phyloP scores from a whole-genome alignment of 192 early-diverging fungal species.

The Coemansia sp. region DNA sequence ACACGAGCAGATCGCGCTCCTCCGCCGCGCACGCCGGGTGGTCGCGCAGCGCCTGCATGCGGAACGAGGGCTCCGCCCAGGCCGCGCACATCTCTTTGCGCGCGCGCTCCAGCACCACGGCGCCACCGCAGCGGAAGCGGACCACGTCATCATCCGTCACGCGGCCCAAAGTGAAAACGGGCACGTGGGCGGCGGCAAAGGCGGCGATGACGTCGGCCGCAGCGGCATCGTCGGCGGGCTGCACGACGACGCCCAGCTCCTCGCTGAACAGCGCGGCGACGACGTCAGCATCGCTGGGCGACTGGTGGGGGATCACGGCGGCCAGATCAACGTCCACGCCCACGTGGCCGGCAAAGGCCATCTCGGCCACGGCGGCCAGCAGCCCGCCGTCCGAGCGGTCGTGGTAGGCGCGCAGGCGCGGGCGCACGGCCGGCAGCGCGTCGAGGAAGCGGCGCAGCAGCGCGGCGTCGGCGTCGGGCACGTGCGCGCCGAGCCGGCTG shows the following conservation, averaged over 20 bases:
- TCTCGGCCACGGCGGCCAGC: conserved; percentile 87
- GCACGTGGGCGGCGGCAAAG: conserved; percentile 48
- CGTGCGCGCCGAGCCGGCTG: conserved; percentile 66
- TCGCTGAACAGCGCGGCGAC: conserved; percentile 85
- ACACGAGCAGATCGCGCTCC: conserved; percentile 72
- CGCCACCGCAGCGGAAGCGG: conserved; percentile 42
- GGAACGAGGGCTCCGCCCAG: conserved; percentile 90
- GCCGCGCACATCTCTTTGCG: conserved; percentile 70
- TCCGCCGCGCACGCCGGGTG: conserved; percentile 80
- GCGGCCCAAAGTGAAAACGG: conserved; percentile 21
- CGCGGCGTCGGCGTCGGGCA: conserved; percentile 81
- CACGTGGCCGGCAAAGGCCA: conserved; percentile 93
- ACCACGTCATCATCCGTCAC: conserved; percentile 51
- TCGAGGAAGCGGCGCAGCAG: conserved; percentile 77
- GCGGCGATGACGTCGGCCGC: conserved; percentile 51
- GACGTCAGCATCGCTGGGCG: conserved; percentile 40
- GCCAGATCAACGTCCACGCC: conserved; percentile 70
- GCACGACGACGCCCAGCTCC: conserved; percentile 95
- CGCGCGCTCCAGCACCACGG: conserved; percentile 52
- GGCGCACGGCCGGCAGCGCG: conserved; percentile 55
- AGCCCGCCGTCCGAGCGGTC: conserved; percentile 98
- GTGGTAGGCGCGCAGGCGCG: conserved; percentile 86
- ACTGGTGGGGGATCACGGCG: conserved; percentile 14
- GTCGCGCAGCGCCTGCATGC: conserved; percentile 86
- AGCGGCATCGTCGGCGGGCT: conserved; percentile 60